Base-by-base conservation (phyloP, 345 rosid genomes). In the Ricinus communis region DNA sequence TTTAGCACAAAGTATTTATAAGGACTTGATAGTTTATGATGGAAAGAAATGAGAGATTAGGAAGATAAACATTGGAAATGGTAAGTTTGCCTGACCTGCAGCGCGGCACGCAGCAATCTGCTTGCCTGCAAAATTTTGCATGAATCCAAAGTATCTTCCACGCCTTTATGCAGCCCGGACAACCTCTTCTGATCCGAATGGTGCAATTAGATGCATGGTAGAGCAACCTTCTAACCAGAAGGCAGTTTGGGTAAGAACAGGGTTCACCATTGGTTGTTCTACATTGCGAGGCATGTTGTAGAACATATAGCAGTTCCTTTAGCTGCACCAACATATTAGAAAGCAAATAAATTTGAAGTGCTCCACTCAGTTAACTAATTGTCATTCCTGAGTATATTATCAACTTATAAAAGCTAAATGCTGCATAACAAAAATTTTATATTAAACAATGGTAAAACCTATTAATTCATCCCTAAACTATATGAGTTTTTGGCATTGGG, bases 201-300 rank as follows among this genome's bases (percentile, higher is more conserved):
- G 47, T 40, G 84, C 90, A 88, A 24, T 16, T 61, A 16, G 4
- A 40, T 22, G 56, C 67, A 79, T 86, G 92, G 41, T 1, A 5
- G 79, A 81, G 84, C 78, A 86, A 36, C 55, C 12, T 31, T 62
- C 71, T 84, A 8, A 83, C 59, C 6, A 28, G 53, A 21, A 14
- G 27, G 80, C 90, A 88, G 56, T 80, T 69, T 10, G 81, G 80
- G 70, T 77, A 57, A 66, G 75, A 43, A 70, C 92, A 88, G 18
- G 70, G 30, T 22, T 66, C 12, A 54, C 40, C 65, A 21, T 28
- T 24, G 15, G 43, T 53, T 58, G 76, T 0, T 24, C 4, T 12
- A 68, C 92, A 86, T 28, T 24, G 50, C 41, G 58, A 51, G 8
- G 83, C 86, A 65, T 88, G 92, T 65, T n/a, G n/a, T 51, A 88